Evolutionary conservation across 805 yeast species (phyloP).

Genomic region (Ogataea sp.): DNA sequence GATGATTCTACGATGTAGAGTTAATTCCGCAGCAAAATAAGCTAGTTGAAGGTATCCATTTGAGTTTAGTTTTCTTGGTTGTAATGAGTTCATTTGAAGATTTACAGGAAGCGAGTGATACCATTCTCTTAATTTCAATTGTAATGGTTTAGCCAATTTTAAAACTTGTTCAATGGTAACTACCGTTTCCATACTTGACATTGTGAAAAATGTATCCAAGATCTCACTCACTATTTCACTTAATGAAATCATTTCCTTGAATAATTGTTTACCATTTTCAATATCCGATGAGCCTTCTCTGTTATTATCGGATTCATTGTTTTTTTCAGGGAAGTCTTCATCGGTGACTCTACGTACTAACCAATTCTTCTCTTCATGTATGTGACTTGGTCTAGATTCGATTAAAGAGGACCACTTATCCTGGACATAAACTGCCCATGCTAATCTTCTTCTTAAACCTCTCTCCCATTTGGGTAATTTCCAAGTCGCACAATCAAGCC

Average conservation of each 20-base stretch:
- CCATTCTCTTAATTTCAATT: conserved; percentile 64
- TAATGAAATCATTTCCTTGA: conserved; percentile 58
- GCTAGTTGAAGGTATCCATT: conserved; percentile 77
- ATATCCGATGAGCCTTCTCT: conserved; percentile 60
- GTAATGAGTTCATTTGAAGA: conserved; percentile 53
- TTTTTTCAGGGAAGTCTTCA: conserved; percentile 75
- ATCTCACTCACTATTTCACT: conserved; percentile 67
- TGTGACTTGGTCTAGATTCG: conserved; percentile 81
- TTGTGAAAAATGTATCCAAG: conserved; percentile 62
- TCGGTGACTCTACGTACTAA: conserved; percentile 57
- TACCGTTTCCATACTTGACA: conserved; percentile 50
- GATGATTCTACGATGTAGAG: conserved; percentile 72
- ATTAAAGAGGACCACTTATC: conserved; percentile 85
- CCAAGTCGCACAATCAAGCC: conserved; percentile 89
- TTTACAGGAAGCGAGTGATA: conserved; percentile 62
- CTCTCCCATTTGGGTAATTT: conserved; percentile 93
- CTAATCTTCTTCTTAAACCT: conserved; percentile 75
- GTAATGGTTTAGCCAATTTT: conserved; percentile 74
- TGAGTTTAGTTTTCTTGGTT: conserved; percentile 56
- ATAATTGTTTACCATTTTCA: conserved; percentile 60
- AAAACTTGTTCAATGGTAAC: conserved; percentile 60
- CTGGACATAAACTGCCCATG: conserved; percentile 93
- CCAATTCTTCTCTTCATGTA: conserved; percentile 71
- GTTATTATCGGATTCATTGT: conserved; percentile 28
- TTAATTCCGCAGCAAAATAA: conserved; percentile 84